phyloP scores from a whole-genome alignment of 2,329 filamentous ascomycete species.

The Bertia moriformis region DNA sequence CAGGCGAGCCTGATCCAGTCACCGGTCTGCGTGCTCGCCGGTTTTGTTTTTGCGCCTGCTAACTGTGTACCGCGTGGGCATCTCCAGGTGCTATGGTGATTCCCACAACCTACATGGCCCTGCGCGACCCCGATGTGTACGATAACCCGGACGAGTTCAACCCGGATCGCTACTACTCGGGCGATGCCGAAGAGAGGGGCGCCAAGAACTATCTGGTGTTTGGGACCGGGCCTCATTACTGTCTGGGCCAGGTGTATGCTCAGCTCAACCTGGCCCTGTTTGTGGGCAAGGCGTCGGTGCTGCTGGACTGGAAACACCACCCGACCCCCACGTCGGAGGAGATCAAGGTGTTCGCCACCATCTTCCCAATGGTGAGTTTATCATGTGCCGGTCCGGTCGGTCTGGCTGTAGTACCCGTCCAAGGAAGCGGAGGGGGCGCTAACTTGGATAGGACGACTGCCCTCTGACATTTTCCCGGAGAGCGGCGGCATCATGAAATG shows the following conservation, averaged over 20 bases:
- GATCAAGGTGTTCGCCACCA: conserved; percentile 96
- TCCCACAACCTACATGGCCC: conserved; percentile 75
- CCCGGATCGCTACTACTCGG: conserved; percentile 80
- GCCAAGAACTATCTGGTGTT: conserved; percentile 96
- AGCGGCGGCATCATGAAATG: no score
- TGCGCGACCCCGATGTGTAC: conserved; percentile 87
- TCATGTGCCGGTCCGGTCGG: conserved; percentile 10
- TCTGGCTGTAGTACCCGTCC: conserved; percentile 10
- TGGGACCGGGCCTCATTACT: conserved; percentile 91
- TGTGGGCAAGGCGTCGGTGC: conserved; percentile 76
- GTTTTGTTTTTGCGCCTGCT: not conserved
- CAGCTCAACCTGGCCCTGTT: conserved; percentile 77
- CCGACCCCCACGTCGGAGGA: conserved; percentile 73
- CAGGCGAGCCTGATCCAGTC: no score
- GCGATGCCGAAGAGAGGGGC: conserved; percentile 71
- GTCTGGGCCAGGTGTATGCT: conserved; percentile 83
- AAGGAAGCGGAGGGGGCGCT: no score
- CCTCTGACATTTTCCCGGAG: conserved; percentile 55
- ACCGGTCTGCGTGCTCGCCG: conserved; percentile 1
- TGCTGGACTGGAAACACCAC: conserved; percentile 81
- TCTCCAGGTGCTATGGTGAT: conserved; percentile 71
- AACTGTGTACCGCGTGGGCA: conserved; percentile 4
- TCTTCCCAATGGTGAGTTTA: conserved; percentile 76
- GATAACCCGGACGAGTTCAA: conserved; percentile 77
- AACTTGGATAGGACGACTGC: conserved; percentile 87